Conservation (phyloP, 306 rosid species). For the Arachis stenosperma region DNA sequence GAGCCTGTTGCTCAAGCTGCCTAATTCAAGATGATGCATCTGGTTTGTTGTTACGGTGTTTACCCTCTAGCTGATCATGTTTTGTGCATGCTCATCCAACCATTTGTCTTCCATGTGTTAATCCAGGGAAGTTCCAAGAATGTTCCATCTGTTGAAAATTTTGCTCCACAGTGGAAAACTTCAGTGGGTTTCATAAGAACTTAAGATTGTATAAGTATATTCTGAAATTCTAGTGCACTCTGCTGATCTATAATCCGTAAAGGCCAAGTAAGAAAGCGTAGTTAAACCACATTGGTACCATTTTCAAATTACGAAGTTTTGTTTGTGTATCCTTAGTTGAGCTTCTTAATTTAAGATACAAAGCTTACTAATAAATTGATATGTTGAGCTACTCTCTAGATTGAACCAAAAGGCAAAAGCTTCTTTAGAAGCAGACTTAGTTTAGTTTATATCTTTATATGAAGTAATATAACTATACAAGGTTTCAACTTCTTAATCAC, state of each 20-base stretch:
- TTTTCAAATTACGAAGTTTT: background rate
- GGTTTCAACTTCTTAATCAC: background rate
- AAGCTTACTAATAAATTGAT: conserved; percentile 24
- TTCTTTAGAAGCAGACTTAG: background rate
- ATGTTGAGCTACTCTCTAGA: conserved; percentile 18
- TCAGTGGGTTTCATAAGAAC: background rate
- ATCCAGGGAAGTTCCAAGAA: conserved; percentile 29
- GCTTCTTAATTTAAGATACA: conserved; percentile 10
- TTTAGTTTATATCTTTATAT: background rate
- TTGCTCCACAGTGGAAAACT: conserved; percentile 22
- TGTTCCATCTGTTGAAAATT: conserved; percentile 30
- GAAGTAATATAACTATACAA: background rate
- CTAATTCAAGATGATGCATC: conserved; percentile 38
- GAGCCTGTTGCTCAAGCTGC: conserved; percentile 77
- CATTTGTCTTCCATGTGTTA: background rate
- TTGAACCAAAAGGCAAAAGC: conserved; percentile 8
- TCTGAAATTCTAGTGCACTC: background rate
- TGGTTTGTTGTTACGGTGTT: conserved; percentile 29
- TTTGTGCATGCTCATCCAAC: background rate
- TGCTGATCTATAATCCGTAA: conserved; percentile 5
- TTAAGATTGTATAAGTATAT: conserved; percentile 12
- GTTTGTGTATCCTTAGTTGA: conserved; percentile 17
- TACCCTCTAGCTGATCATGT: conserved; percentile 11
- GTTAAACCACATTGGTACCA: conserved; percentile 8
- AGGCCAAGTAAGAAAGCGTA: conserved; percentile 16